These are phyloP conservation scores for Lepidium africanum DNA, from an alignment of 345 rosid species.

Conservation along the genomic window DNA sequence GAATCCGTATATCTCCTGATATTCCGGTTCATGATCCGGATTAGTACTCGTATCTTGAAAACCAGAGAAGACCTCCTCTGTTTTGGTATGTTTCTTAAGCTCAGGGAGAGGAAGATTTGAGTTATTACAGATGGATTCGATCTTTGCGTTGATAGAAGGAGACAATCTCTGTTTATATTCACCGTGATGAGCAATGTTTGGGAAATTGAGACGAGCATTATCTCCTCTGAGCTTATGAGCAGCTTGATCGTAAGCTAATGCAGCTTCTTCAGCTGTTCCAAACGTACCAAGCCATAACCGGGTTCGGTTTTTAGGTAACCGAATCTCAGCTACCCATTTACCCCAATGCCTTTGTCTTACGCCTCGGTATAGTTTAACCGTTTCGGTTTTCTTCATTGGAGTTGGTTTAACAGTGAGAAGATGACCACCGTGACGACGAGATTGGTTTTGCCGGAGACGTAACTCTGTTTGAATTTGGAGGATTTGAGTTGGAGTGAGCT, in stretches of 20 bases:
- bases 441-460: constrained; percentile 7
- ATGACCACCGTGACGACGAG: constrained; percentile 14
- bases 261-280: constrained; percentile 83
- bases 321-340: constrained; percentile 91
- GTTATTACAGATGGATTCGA: constrained; percentile 58
- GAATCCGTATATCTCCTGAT: neutral
- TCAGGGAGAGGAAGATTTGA: constrained; percentile 20
- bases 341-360: constrained; percentile 97
- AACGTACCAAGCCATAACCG: constrained; percentile 97
- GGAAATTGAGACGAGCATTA: constrained; percentile 80
- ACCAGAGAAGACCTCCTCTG: constrained; percentile 8
- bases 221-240: constrained; percentile 80
- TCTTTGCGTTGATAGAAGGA: constrained; percentile 68
- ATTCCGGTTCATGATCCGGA: constrained; percentile 7
- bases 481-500: constrained; percentile 62
- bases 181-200: constrained; percentile 34
- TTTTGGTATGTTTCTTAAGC: constrained; percentile 32
- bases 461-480: constrained; percentile 61
- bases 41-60: constrained; percentile 18
- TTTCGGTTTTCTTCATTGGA: constrained; percentile 48
- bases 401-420: constrained; percentile 40
- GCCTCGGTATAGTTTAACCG: constrained; percentile 68
- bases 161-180: constrained; percentile 55
- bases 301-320: constrained; percentile 85
- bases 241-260: constrained; percentile 85